Base-by-base conservation (phyloP, 2,329 filamentous ascomycete genomes). In the Nemania sp. region DNA sequence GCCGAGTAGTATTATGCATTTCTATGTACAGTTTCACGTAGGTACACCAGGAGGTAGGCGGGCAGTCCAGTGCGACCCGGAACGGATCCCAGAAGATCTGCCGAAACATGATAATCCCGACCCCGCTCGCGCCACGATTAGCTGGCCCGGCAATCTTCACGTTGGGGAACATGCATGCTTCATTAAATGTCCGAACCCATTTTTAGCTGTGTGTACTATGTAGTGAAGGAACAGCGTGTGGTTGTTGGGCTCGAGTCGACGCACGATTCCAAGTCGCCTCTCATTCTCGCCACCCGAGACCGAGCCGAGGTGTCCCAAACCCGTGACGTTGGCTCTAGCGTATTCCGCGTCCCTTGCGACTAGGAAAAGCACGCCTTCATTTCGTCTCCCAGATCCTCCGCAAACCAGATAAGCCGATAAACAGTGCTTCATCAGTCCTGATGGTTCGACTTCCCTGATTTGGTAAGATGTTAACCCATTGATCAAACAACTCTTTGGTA, bases 391-490 rank as follows among this genome's bases (percentile, higher is more conserved):
- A 87, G 53, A 86, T 61, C 54, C 75, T 77, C 66, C 85, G 81
- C 66, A 94, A 67, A 2, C 83, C 83, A 65, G 86, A 86, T 68
- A 95, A 70, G 0, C 86, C 89, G 66, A 94, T 82, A 74, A 88
- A 89, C 15, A 95, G 73, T 1, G 90, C 90, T 73, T 96, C 91
- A 64, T 95, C 90, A 0, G 90, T 94, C 57, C 89, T 77, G 57
- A 96, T 93, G 1, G 86, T 91, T 64, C 90, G 78, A 68, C 89
- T 93, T 1, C 90, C 90, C 70, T 95, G 91, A 1, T 84, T 83
- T 3, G 90, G 89, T 60, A 91, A 77, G 39, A 94, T 79, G 69
- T 96, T 90, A 15, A 95, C 78, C 90, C 90, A 95, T 62, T 86
- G 80, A 70, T 96, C 91, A 68, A 96, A 96, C 45, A 93, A 69